Base-by-base conservation (phyloP, 345 rosid species). In the Heritiera fomes region DNA sequence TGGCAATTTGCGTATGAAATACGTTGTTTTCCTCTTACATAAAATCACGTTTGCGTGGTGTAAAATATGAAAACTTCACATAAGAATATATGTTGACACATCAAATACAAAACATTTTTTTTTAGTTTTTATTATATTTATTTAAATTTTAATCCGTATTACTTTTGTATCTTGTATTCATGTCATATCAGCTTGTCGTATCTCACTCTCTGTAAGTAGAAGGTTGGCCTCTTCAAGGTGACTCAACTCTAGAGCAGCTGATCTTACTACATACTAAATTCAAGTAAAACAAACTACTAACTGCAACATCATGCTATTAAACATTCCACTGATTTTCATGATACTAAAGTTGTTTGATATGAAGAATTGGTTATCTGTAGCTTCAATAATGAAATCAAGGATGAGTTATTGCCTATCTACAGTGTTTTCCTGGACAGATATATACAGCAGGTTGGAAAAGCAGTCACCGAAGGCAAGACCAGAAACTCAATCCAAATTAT, bases 211-310 rank as follows among this genome's bases (percentile, higher is more conserved):
- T 34, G 84, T 86, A 76, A 87, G 87, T 69, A 92, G 85, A 81
- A 91, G 90, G 77, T 83, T 84, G 52, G 98, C 96, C 86, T 92
- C 98, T 83, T 92, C 93, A 6, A 78, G 77, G 79, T 94, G 91
- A 10, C 87, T 88, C 76, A 90, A 81, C 83, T 92, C 96, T 71
- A 90, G 67, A 85, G 93, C 93, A 81, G 97, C 93, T 64, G 85
- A 87, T 73, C 95, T 91, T 34, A 34, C 38, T 2, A 34, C 38
- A 34, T 34, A 34, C 38, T 3, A 1, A 34, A 34, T 23, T 23
- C 28, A 23, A 23, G 28, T 23, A 23, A 23, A 23, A 23, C 28
- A 23, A 23, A 23, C 28, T 23, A 23, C 28, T 23, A 23, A 23
- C 28, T 23, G 28, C 28, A 23, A 23, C 28, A 23, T 23, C 28